phyloP scores from a whole-genome alignment of 441 rosid species.

The Dalechampia spathulata region DNA sequence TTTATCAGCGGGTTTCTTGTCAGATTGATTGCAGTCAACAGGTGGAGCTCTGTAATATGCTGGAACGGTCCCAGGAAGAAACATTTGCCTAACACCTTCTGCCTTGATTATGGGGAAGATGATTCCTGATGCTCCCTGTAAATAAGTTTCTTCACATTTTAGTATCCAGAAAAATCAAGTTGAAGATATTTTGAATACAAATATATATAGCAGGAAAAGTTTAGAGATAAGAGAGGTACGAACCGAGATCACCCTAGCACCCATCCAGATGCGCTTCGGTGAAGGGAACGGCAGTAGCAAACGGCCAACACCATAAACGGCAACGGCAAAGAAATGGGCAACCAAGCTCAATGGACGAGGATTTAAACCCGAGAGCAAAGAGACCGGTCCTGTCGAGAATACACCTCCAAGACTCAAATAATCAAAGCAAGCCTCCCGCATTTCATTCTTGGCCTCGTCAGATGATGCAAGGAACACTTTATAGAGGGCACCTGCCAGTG shows the following conservation, averaged over 20 bases:
- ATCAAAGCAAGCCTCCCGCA: slow-evolving; percentile 80
- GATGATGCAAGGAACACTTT: slow-evolving; percentile 73
- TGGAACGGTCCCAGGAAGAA: slow-evolving; percentile 78
- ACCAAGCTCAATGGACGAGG: slow-evolving; percentile 71
- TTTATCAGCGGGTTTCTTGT: not conserved
- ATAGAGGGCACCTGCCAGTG: slow-evolving; percentile 74
- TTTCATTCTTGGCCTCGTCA: slow-evolving; percentile 67
- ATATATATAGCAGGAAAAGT: not conserved
- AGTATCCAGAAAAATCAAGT: too few relatives aligned
- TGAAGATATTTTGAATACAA: too few relatives aligned
- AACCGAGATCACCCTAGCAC: slow-evolving; percentile 64
- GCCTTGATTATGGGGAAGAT: slow-evolving; percentile 84
- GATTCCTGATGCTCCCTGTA: slow-evolving; percentile 88
- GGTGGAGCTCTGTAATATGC: slow-evolving; percentile 80
- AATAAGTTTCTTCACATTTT: too few relatives aligned
- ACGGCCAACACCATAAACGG: slow-evolving; percentile 70
- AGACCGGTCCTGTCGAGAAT: slow-evolving; percentile 60
- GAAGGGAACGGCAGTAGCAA: slow-evolving; percentile 77
- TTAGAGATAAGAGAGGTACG: not conserved
- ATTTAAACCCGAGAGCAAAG: slow-evolving; percentile 75
- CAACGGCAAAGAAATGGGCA: slow-evolving; percentile 79
- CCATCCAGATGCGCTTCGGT: slow-evolving; percentile 67
- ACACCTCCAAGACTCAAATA: slow-evolving; percentile 72
- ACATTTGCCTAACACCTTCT: slow-evolving; percentile 92
- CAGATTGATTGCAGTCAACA: slow-evolving; percentile 13